Conservation (phyloP, 352 stramenopile genomes). For the Blastocystis sp. region DNA sequence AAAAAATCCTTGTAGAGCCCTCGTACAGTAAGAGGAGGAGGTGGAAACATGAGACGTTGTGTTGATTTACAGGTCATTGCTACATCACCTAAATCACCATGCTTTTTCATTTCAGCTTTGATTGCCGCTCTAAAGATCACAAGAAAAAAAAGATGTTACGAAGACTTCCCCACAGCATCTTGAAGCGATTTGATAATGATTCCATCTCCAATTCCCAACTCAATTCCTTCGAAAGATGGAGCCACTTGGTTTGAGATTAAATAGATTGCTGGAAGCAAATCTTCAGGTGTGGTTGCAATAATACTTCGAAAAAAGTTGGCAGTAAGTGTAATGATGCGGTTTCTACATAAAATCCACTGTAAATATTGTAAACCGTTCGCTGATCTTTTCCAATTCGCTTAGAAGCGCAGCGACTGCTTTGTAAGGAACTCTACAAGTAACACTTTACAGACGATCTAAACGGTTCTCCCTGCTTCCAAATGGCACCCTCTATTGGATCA, state of each 20-base stretch:
- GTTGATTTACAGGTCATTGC: conserved; percentile 85
- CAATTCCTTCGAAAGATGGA: conserved; percentile 89
- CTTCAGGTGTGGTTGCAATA: conserved; percentile 66
- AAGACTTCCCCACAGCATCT: conserved; percentile 60
- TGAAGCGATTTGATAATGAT: conserved; percentile 92
- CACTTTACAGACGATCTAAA: neutral
- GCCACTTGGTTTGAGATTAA: conserved; percentile 82
- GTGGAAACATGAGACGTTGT: conserved; percentile 75
- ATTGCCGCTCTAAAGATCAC: conserved; percentile 78
- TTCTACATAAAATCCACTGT: neutral
- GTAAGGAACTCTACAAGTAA: conserved; percentile 55
- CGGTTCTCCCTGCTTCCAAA: conserved; percentile 56
- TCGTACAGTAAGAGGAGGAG: conserved; percentile 78
- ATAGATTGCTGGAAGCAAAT: conserved; percentile 82
- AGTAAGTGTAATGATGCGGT: conserved; percentile 50
- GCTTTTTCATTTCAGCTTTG: conserved; percentile 87
- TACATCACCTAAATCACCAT: conserved; percentile 93
- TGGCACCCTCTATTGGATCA: conserved; percentile 27
- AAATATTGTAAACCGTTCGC: conserved; percentile 25
- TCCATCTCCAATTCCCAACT: conserved; percentile 93
- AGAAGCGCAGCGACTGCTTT: conserved; percentile 34
- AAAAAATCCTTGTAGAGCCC: conserved; percentile 75
- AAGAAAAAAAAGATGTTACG: neutral
- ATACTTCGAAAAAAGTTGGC: conserved; percentile 40
- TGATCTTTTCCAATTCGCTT: conserved; percentile 19